A percentile compares a stretch with the other conserved stretches of the same genome.
phyloP scores from a whole-genome alignment of 2,329 filamentous ascomycete species.

The Coniochaeta ligniaria region DNA sequence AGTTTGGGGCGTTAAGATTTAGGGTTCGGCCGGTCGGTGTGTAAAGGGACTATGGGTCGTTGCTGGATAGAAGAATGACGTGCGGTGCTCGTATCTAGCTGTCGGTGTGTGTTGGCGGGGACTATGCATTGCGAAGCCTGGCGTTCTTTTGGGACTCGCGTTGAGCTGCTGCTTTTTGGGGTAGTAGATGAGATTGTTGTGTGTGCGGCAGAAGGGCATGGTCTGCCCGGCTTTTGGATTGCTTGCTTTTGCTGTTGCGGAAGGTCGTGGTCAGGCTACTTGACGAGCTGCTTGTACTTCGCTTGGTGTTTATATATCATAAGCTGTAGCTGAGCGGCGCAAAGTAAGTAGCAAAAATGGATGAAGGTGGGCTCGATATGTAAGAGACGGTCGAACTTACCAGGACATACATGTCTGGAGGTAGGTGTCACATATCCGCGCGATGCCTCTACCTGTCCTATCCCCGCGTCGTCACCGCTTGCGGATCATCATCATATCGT shows the following conservation, averaged over 20 bases:
- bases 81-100: background rate
- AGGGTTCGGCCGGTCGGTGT: background rate
- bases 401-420: background rate
- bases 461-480: too few relatives aligned
- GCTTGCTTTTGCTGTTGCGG: background rate
- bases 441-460: background rate
- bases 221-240: background rate
- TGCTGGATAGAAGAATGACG: background rate
- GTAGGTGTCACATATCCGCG: background rate
- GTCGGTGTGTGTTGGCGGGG: background rate
- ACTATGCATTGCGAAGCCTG: slow-evolving; percentile 14
- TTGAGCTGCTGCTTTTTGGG: background rate
- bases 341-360: background rate
- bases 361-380: background rate
- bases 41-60: background rate
- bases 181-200: background rate
- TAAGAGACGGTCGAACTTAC: background rate
- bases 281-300: background rate
- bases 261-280: background rate
- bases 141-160: slow-evolving; percentile 5
- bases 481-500: background rate
- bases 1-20: slow-evolving; percentile 60
- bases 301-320: background rate
- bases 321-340: background rate
- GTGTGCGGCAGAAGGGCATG: background rate